phyloP scores from a whole-genome alignment of 2,329 filamentous ascomycete species.

The Stylonectria norvegica region DNA sequence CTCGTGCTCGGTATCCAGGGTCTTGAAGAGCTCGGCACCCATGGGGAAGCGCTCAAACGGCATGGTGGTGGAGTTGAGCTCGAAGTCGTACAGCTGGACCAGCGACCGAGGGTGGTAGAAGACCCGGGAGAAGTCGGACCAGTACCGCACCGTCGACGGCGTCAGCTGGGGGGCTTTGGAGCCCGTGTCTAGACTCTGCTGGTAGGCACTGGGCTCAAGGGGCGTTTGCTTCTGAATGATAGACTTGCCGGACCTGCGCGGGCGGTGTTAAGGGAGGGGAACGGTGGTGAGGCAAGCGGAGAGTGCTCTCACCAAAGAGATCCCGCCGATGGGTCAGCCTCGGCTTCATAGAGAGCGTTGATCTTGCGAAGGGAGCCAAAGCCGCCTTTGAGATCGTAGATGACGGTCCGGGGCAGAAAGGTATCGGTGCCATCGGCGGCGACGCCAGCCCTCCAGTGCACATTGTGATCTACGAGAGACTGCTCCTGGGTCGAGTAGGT shows the following conservation, averaged over 20 bases:
- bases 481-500: constrained; percentile 63
- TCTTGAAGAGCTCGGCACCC: constrained; percentile 72
- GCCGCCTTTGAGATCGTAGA: constrained; percentile 92
- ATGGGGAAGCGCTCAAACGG: constrained; percentile 90
- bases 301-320: constrained; percentile 33
- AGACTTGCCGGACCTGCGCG: constrained; percentile 59
- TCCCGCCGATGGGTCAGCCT: constrained; percentile 32
- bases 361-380: constrained; percentile 86
- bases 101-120: constrained; percentile 89
- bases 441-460: constrained; percentile 83
- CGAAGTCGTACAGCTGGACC: constrained; percentile 82
- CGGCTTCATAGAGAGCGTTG: constrained; percentile 77
- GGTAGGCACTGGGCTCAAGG: constrained; percentile 72
- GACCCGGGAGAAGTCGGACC: constrained; percentile 93
- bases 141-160: constrained; percentile 77
- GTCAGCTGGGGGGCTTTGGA: constrained; percentile 62
- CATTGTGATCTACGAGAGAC: constrained; percentile 47
- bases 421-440: constrained; percentile 84
- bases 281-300: not conserved
- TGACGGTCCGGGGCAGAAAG: constrained; percentile 83
- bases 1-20: constrained; percentile 76
- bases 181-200: constrained; percentile 73
- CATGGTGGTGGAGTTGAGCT: constrained; percentile 73
- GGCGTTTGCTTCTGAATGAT: constrained; percentile 65
- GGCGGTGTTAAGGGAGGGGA: constrained; percentile 1